A percentile compares a stretch with the other conserved stretches of the same genome.
Conservation (phyloP, 768 basidiomycete species). For the Agaricus sinodeliciosus region DNA sequence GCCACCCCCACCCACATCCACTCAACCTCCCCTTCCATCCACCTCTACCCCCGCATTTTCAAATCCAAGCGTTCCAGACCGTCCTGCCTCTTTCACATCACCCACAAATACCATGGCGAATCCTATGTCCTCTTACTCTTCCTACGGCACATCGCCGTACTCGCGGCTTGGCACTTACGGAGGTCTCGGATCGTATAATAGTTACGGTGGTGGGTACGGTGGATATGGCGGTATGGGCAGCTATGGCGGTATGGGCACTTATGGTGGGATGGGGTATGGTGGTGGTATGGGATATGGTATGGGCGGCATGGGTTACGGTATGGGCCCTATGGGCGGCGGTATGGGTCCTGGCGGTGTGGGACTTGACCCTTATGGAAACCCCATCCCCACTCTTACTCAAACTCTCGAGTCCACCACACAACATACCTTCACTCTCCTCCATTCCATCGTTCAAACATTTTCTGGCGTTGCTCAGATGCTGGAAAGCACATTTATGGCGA, state of each 20-base stretch:
- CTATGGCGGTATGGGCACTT: slow-evolving; percentile 30
- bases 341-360: slow-evolving; percentile 11
- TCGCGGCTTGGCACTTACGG: slow-evolving; percentile 27
- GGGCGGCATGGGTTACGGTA: slow-evolving; percentile 26
- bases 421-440: slow-evolving; percentile 88
- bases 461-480: slow-evolving; percentile 95
- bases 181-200: slow-evolving; percentile 23
- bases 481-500: slow-evolving; percentile 96
- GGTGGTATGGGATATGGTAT: slow-evolving; percentile 27
- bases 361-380: slow-evolving; percentile 44
- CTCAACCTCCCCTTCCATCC: slow-evolving; percentile 14
- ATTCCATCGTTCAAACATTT: slow-evolving; percentile 94
- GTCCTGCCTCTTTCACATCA: slow-evolving; percentile 47
- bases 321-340: slow-evolving; percentile 17
- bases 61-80: slow-evolving; percentile 43
- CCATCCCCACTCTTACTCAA: slow-evolving; percentile 71
- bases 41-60: slow-evolving; percentile 17
- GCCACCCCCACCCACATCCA: slow-evolving; percentile 13
- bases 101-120: slow-evolving; percentile 25
- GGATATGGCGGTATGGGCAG: slow-evolving; percentile 30
- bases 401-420: slow-evolving; percentile 86
- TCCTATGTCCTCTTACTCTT: slow-evolving; percentile 27
- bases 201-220: slow-evolving; percentile 20
- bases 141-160: slow-evolving; percentile 36
- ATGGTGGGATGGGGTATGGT: slow-evolving; percentile 23